These are phyloP conservation scores for Lactarius pseudohatsudake DNA, from an alignment of 768 basidiomycete genomes.

Conservation along the genomic window DNA sequence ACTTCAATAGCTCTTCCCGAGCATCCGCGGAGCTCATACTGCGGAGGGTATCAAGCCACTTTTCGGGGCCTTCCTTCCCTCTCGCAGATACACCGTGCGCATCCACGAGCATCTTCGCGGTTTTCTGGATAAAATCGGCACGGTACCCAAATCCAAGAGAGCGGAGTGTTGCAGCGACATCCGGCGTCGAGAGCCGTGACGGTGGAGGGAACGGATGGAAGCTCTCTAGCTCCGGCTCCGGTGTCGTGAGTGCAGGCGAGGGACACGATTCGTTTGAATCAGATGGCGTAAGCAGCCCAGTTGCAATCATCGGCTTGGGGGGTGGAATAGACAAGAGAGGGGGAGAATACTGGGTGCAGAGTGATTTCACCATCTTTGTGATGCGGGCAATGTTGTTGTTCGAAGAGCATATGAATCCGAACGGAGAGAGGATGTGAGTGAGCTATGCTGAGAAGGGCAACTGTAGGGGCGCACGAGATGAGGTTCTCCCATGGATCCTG, in stretches of 20 bases:
- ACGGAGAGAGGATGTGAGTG: neutral
- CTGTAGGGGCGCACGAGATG: conserved; percentile 65
- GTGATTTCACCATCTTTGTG: conserved; percentile 85
- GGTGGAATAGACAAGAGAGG: conserved; percentile 54
- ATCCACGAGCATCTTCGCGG: conserved; percentile 74
- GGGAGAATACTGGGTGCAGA: conserved; percentile 76
- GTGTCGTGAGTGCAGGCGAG: conserved; percentile 15
- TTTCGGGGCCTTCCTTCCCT: conserved; percentile 50
- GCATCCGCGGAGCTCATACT: conserved; percentile 53
- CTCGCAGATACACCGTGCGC: conserved; percentile 39
- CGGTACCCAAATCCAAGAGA: conserved; percentile 94
- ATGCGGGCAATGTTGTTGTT: conserved; percentile 97
- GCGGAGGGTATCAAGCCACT: conserved; percentile 60
- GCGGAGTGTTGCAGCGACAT: conserved; percentile 65
- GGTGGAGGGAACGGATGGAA: conserved; percentile 90
- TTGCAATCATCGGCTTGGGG: conserved; percentile 32
- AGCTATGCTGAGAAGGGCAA: neutral
- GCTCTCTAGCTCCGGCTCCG: conserved; percentile 30
- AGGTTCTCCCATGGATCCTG: conserved; percentile 98
- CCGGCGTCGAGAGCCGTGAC: conserved; percentile 55
- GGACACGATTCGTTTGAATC: conserved; percentile 24
- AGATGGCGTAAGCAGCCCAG: conserved; percentile 35
- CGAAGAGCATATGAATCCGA: conserved; percentile 94
- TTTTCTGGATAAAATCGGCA: conserved; percentile 83
- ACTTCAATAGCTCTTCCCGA: conserved; percentile 70